A percentile compares a stretch with the other conserved stretches of the same genome.
These are phyloP conservation scores for Exidia glandulosa DNA, from an alignment of 768 basidiomycete genomes.

Conservation along the genomic window DNA sequence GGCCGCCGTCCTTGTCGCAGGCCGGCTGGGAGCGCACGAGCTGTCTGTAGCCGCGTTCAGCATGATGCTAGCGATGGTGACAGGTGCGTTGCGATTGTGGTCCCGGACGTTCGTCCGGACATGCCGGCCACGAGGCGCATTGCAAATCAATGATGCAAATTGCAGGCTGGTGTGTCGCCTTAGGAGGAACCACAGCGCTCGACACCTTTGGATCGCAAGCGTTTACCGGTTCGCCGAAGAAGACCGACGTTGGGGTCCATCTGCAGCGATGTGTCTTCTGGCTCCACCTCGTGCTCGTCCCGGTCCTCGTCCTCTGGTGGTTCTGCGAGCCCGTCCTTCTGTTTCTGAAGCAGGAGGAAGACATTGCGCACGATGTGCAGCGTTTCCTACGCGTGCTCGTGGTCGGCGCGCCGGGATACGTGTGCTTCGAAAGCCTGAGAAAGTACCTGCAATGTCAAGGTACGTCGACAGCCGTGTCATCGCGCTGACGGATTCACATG, in stretches of 20 bases:
- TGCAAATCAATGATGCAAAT: slow-evolving; percentile 30
- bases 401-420: slow-evolving; percentile 58
- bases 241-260: slow-evolving; percentile 56
- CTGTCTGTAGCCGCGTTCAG: slow-evolving; percentile 63
- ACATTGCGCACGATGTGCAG: slow-evolving; percentile 51
- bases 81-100: slow-evolving; percentile 43
- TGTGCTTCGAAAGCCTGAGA: slow-evolving; percentile 66
- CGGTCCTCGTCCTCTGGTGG: slow-evolving; percentile 51
- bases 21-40: slow-evolving; percentile 57
- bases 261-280: slow-evolving; percentile 59
- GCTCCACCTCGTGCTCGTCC: slow-evolving; percentile 53
- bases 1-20: slow-evolving; percentile 48
- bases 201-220: slow-evolving; percentile 72
- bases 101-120: slow-evolving; percentile 7
- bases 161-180: slow-evolving; percentile 64
- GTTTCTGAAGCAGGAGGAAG: slow-evolving; percentile 46
- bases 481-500: background rate
- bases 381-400: slow-evolving; percentile 53
- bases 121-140: slow-evolving; percentile 8
- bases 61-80: slow-evolving; percentile 68
- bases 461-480: slow-evolving; percentile 17
- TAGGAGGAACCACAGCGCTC: slow-evolving; percentile 68
- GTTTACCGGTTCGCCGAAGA: slow-evolving; percentile 49
- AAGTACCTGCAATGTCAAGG: slow-evolving; percentile 77
- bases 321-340: slow-evolving; percentile 54